A percentile compares a stretch with the other conserved stretches of the same genome.
These are phyloP conservation scores for Ashbya aceris DNA, from an alignment of 1,139 yeast species.

Conservation along the genomic window DNA sequence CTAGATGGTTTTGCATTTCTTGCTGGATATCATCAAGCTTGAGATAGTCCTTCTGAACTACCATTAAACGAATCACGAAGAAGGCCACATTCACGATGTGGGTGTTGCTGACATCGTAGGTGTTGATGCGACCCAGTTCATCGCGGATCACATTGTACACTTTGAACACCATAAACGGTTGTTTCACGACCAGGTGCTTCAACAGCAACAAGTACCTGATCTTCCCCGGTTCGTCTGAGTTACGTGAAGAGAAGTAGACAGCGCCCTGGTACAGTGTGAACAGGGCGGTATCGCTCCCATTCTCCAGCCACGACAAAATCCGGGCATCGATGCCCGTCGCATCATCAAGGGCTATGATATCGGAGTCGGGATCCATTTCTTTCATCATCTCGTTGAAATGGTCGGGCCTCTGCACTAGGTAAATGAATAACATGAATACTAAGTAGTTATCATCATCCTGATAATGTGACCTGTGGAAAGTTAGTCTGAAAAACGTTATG, in stretches of 20 bases:
- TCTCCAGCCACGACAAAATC: slow-evolving; percentile 41
- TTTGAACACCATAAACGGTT: slow-evolving; percentile 35
- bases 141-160: slow-evolving; percentile 39
- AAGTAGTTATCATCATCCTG: slow-evolving; percentile 23
- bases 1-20: slow-evolving; percentile 19
- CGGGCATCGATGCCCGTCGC: slow-evolving; percentile 37
- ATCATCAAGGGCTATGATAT: slow-evolving; percentile 28
- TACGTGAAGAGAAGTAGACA: slow-evolving; percentile 40
- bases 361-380: slow-evolving; percentile 39
- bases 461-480: slow-evolving; percentile 18
- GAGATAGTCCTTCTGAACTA: slow-evolving; percentile 27
- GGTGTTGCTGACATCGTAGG: slow-evolving; percentile 15
- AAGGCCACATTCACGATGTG: slow-evolving; percentile 26
- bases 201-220: slow-evolving; percentile 45
- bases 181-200: slow-evolving; percentile 34
- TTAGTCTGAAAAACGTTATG: slow-evolving; percentile 40
- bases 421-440: slow-evolving; percentile 49
- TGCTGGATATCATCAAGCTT: slow-evolving; percentile 15
- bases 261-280: slow-evolving; percentile 47
- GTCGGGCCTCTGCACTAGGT: slow-evolving; percentile 41
- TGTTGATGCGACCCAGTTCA: slow-evolving; percentile 34
- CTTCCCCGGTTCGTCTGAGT: slow-evolving; percentile 44
- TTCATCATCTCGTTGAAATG: slow-evolving; percentile 40
- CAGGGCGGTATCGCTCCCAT: slow-evolving; percentile 36
- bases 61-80: slow-evolving; percentile 29